phyloP scores from a whole-genome alignment of 2,329 filamentous ascomycete species.

The Sclerotinia borealis region DNA sequence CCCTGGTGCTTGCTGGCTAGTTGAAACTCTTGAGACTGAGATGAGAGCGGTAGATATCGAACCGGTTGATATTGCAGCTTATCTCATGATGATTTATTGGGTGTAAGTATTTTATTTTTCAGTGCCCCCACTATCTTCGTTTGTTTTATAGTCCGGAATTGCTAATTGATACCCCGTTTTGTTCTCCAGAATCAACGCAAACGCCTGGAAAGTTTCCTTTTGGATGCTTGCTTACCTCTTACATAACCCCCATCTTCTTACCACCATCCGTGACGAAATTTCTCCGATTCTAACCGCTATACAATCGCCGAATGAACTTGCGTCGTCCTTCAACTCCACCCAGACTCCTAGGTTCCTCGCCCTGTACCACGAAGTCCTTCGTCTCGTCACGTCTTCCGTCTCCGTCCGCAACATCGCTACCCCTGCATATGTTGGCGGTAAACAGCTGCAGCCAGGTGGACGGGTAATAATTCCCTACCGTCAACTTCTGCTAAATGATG shows the following conservation, averaged over 20 bases:
- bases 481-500: slow-evolving; percentile 2
- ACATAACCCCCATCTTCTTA: background rate
- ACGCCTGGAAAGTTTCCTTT: background rate
- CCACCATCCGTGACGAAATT: background rate
- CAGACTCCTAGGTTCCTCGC: background rate
- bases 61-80: background rate
- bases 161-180: no score
- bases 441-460: background rate
- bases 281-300: background rate
- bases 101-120: background rate
- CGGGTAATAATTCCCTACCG: slow-evolving; percentile 1
- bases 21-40: background rate
- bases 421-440: background rate
- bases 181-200: background rate
- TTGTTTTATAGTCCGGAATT: no score
- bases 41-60: background rate
- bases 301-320: background rate
- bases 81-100: background rate
- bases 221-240: background rate
- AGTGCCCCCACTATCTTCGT: no score
- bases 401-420: background rate
- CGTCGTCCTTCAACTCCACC: background rate
- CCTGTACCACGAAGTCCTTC: background rate
- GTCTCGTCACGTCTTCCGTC: background rate
- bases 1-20: no score